Evolutionary conservation across 768 basidiomycete species (phyloP), one percentile per base, ranked within the genome.

Genomic region (Crassisporium funariophilum): DNA sequence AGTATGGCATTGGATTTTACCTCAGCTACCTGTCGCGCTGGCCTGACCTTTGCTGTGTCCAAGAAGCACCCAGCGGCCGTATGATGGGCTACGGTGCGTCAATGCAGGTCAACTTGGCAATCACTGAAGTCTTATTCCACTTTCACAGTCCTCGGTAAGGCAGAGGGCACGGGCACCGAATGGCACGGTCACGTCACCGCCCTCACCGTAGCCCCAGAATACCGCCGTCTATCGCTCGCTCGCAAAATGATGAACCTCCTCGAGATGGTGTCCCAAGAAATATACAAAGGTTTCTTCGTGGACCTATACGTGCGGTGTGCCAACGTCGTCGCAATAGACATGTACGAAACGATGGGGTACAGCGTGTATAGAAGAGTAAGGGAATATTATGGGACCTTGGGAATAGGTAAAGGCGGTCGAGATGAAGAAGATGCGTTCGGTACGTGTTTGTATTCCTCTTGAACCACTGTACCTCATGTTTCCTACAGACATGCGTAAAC

Each of bases 171-270:
- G 4, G 72, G 74, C 0, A 47, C 67, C 1, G 93, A 95, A 58
- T 92, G 88, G 83, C 92, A 94, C 59, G 95, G 93, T 0, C 97
- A 98, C 60, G 85, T 98, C 58, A 98, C 95, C 0, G 95, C 95
- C 0, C 74, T 99, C 40, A 92, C 94, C 4, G 93, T 99, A 44
- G 89, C 94, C 0, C 97, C 97, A 10, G 85, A 91, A 58, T 97
- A 91, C 67, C 88, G 97, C 33, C 86, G 90, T 2, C 79, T 98
- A 2, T 83, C 83, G 1, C 83, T 98, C 35, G 95, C 92, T 0
- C 81, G 84, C 56, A 84, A 81, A 63, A 86, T 98, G 81, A 91
- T 95, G 82, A 63, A 73, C 52, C 74, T 89, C 38, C 85, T 99
- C 35, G 95, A 98, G 65, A 75, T 79, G 56, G 86, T 92, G 6